phyloP scores from a whole-genome alignment of 176 grass and related monocot genomes.

The Melocanna baccifera region DNA sequence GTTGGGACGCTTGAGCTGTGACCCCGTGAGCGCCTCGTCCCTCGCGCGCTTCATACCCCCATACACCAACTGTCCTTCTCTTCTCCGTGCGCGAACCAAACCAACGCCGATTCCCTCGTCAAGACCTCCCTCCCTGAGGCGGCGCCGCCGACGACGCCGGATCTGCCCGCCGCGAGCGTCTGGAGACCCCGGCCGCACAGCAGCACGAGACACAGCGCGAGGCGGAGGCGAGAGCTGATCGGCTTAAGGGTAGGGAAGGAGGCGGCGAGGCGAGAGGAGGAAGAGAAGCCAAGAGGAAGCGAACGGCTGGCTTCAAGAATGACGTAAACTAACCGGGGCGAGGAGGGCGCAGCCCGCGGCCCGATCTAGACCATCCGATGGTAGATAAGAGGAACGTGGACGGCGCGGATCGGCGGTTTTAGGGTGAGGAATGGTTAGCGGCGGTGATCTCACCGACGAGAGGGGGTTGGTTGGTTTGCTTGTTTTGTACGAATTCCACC shows the following conservation, averaged over 20 bases:
- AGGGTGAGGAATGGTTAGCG: background rate
- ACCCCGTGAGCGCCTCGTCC: slow-evolving; percentile 76
- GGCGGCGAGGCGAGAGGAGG: background rate
- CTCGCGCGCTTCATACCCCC: slow-evolving; percentile 56
- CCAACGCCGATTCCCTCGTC: background rate
- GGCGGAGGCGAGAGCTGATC: slow-evolving; percentile 13
- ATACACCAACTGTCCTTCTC: slow-evolving; percentile 13
- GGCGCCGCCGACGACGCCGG: slow-evolving; percentile 36
- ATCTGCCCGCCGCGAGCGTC: slow-evolving; percentile 4
- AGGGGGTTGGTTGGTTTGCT: background rate
- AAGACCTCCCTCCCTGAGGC: background rate
- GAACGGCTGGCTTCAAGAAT: slow-evolving; percentile 10
- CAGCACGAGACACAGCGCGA: background rate
- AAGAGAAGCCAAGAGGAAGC: background rate
- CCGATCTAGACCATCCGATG: background rate
- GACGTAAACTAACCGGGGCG: slow-evolving; percentile 12
- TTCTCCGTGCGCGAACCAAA: background rate
- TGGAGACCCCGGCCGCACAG: background rate
- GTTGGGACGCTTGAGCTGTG: slow-evolving; percentile 72
- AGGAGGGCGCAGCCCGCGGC: background rate
- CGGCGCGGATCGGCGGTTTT: rapidly evolving
- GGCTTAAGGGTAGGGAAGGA: background rate
- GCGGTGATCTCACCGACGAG: slow-evolving; percentile 6
- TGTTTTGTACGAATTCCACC: too few species aligned
- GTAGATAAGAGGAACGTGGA: background rate